Conservation (phyloP, 768 basidiomycete genomes). For the Leucosporidium creatinivorum region DNA sequence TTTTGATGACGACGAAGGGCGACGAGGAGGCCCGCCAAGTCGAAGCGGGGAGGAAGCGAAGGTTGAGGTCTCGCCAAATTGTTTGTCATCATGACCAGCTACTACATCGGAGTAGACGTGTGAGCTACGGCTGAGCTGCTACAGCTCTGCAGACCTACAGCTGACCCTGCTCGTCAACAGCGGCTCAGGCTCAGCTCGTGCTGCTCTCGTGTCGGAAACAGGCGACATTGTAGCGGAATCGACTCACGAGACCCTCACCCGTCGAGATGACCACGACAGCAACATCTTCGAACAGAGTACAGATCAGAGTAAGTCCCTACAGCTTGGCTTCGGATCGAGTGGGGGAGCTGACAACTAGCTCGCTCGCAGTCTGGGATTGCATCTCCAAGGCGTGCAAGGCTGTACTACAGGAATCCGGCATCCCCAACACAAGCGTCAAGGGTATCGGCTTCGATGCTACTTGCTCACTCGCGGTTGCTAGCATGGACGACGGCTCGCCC, state of each 20-base stretch:
- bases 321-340: background rate
- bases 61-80: too few relatives aligned
- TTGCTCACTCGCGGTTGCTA: slow-evolving; percentile 83
- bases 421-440: slow-evolving; percentile 59
- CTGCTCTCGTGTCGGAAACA: slow-evolving; percentile 58
- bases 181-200: slow-evolving; percentile 89
- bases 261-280: slow-evolving; percentile 73
- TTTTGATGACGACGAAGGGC: too few relatives aligned
- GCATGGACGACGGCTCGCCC: slow-evolving; percentile 59
- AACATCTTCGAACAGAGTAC: slow-evolving; percentile 97
- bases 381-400: slow-evolving; percentile 41
- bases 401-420: slow-evolving; percentile 55
- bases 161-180: slow-evolving; percentile 43
- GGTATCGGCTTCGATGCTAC: slow-evolving; percentile 72
- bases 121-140: slow-evolving; percentile 27
- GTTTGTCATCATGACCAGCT: slow-evolving; percentile 9
- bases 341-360: background rate
- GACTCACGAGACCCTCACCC: slow-evolving; percentile 74
- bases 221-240: slow-evolving; percentile 60
- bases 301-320: slow-evolving; percentile 64
- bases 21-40: too few relatives aligned
- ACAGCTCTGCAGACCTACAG: background rate
- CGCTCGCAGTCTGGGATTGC: slow-evolving; percentile 35
- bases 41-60: too few relatives aligned
- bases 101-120: slow-evolving; percentile 50